A percentile compares a stretch with the other conserved stretches of the same genome.
Conservation (phyloP, 1,139 yeast species). For the Suhomyces coccinellae region DNA sequence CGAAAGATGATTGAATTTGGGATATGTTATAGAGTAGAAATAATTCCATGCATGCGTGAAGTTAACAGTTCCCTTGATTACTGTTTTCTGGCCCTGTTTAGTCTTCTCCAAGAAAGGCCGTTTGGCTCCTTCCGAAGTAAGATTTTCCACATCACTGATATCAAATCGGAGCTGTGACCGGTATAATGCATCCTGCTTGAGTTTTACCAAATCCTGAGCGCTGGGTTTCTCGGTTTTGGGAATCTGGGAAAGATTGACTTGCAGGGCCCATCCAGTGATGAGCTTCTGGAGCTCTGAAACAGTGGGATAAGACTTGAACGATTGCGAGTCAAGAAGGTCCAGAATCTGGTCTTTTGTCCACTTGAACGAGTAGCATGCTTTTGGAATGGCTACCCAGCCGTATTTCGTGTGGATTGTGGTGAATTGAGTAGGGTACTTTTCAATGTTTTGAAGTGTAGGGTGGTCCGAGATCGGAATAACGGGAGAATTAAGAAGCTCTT, state of each 20-base stretch:
- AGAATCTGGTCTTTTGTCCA: constrained; percentile 29
- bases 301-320: not conserved
- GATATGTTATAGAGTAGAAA: constrained; percentile 23
- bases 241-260: constrained; percentile 15
- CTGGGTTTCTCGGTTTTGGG: constrained; percentile 25
- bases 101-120: constrained; percentile 6
- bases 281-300: constrained; percentile 4
- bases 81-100: constrained; percentile 5
- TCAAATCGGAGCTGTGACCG: constrained; percentile 26
- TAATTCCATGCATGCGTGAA: constrained; percentile 40
- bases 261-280: constrained; percentile 25
- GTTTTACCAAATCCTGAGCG: constrained; percentile 18
- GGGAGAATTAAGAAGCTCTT: not conserved
- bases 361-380: constrained; percentile 25
- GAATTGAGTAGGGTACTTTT: constrained; percentile 18
- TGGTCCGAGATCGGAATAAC: constrained; percentile 1
- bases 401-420: constrained; percentile 26
- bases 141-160: constrained; percentile 3
- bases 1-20: constrained; percentile 14
- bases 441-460: constrained; percentile 15
- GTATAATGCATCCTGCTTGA: constrained; percentile 24
- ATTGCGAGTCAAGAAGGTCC: not conserved
- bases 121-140: not conserved
- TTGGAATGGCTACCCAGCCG: constrained; percentile 39
- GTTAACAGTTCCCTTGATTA: constrained; percentile 18